These are phyloP conservation scores for Hortiboletus flavorubellus DNA, from an alignment of 768 basidiomycete species.

Conservation along the genomic window DNA sequence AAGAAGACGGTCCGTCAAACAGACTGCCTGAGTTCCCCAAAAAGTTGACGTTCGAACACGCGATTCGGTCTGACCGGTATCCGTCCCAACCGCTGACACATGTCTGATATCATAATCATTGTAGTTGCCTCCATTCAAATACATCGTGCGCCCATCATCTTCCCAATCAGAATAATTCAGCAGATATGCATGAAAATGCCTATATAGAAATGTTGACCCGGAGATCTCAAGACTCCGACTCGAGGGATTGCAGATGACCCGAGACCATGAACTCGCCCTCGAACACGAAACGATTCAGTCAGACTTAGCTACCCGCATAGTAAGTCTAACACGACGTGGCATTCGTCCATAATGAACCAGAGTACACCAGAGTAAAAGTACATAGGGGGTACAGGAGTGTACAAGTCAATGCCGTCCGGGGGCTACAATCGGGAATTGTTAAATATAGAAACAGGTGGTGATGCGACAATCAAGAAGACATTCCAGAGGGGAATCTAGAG, in stretches of 20 bases:
- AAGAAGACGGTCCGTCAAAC: not conserved
- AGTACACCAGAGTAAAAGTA: not conserved
- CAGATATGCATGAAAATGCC: not conserved
- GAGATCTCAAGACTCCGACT: not conserved
- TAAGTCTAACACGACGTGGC: not conserved
- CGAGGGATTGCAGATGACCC: not conserved
- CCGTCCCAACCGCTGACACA: not conserved
- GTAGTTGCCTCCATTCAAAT: not conserved
- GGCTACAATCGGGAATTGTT: not conserved
- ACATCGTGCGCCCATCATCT: not conserved
- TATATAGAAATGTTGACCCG: not conserved
- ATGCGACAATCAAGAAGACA: not conserved
- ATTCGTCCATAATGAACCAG: not conserved
- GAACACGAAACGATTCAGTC: not conserved
- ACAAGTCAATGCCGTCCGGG: not conserved
- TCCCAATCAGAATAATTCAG: not conserved
- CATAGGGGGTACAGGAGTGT: not conserved
- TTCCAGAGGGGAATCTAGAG: not conserved
- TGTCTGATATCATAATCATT: not conserved
- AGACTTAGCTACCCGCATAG: not conserved
- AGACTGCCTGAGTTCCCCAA: not conserved
- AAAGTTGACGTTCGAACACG: not conserved
- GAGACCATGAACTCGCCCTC: not conserved
- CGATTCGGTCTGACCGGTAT: not conserved
- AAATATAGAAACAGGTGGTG: slow-evolving; percentile 3